These are phyloP conservation scores for Haplosporangium sp. DNA, from an alignment of 371 early-diverging fungal genomes.

Conservation along the genomic window DNA sequence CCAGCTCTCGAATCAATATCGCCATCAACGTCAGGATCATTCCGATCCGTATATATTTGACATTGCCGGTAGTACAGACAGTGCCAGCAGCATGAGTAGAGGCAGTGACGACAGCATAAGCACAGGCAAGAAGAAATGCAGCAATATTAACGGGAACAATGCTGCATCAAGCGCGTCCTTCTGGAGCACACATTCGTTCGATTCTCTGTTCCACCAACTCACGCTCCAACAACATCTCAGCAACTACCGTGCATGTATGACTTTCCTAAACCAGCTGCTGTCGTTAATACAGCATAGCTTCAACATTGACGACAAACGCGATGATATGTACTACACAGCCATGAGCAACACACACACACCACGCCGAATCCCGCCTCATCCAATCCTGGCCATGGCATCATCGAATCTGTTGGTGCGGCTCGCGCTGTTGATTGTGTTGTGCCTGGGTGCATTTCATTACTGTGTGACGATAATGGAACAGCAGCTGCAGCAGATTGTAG, in stretches of 20 bases:
- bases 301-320: no score
- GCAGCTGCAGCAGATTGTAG: conserved; percentile 22
- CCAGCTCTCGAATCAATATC: background rate
- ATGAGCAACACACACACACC: conserved; percentile 13
- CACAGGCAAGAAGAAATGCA: no score
- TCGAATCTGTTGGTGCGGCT: conserved; percentile 34
- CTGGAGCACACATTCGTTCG: no score
- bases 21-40: background rate
- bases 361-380: conserved; percentile 16
- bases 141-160: no score
- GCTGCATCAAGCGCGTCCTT: no score
- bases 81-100: background rate
- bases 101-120: background rate
- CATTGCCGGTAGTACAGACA: background rate
- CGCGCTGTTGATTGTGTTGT: conserved; percentile 22
- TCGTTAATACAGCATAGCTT: no score
- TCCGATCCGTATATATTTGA: background rate
- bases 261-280: no score
- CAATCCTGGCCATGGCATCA: conserved; percentile 22
- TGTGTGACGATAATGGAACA: conserved; percentile 44
- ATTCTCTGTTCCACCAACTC: no score
- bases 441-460: conserved; percentile 39
- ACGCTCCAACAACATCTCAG: no score
- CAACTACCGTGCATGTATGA: no score
- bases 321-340: no score